Evolutionary conservation across 805 yeast species (phyloP), one percentile per base, ranked within the genome.

Genomic region (Pachysolen tannophilus): DNA sequence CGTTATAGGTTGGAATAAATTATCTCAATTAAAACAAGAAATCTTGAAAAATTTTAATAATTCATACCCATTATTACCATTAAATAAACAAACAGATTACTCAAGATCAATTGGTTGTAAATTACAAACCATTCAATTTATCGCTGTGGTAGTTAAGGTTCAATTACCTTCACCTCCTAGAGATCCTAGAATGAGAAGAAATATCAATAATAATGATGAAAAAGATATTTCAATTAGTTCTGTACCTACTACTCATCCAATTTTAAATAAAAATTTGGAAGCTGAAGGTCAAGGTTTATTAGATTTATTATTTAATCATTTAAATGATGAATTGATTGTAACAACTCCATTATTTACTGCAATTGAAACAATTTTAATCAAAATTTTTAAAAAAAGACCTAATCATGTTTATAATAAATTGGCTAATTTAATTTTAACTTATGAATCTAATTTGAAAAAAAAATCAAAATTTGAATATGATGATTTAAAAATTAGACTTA

Each of bases 121-220:
- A 53, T 58, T 82, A n/a, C 78, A 88, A 20, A 63, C 81, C n/a
- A 61, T 80, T 34, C 84, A 82, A 55, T 76, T 88, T 40, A 71
- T 85, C 8, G 75, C 75, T n/a, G 68, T 68, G 36, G 56, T 78
- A 4, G 64, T 78, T 10, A 61, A 66, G 24, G 67, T 72, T 1
- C 86, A 80, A 39, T 56, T 75, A 3, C 63, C 71, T 3, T 56
- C 67, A 3, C 66, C 75, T n/a, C 60, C 63, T 26, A 47, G 44
- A 25, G 49, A 38, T 39, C 53, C 43, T 31, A 39, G 47, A 41
- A 42, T 23, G 43, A 46, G 32, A 36, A 33, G 51, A 32, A 32
- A 39, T 18, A 30, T 35, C 25, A 32, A 23, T 13, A 26, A 8
- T 2, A 33, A 42, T 17, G 30, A 30, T 14, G 18, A 8, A 9